Conservation (phyloP, 176 grass and related monocot species). For the Musa acuminata region DNA sequence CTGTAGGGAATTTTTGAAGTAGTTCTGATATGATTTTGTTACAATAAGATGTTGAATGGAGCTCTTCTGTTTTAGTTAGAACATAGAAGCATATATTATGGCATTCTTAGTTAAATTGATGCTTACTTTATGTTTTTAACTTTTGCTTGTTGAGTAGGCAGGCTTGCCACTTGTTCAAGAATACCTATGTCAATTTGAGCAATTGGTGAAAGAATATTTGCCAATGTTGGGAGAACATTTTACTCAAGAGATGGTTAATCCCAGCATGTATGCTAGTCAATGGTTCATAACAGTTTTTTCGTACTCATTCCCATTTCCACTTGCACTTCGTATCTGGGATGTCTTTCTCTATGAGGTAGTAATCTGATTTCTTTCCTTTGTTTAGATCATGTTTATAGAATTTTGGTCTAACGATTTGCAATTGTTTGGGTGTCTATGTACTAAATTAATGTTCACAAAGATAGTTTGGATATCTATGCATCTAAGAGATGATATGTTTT, state of each 20-base stretch:
- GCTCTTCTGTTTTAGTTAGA: constrained; percentile 14
- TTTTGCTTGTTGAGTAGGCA: constrained; percentile 41
- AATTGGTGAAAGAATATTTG: constrained; percentile 71
- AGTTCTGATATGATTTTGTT: not conserved
- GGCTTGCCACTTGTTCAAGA: constrained; percentile 84
- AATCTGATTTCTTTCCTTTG: constrained; percentile 16
- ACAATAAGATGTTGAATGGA: not conserved
- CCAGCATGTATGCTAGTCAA: constrained; percentile 96
- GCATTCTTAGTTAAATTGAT: not conserved
- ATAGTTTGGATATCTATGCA: not conserved
- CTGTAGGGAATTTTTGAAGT: too few relatives aligned
- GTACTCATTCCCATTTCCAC: constrained; percentile 81
- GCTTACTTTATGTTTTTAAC: not conserved
- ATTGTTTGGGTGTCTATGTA: too few relatives aligned
- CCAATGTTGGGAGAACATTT: constrained; percentile 86
- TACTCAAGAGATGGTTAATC: constrained; percentile 88
- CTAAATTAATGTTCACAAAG: not conserved
- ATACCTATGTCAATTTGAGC: constrained; percentile 79
- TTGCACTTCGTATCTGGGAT: constrained; percentile 92
- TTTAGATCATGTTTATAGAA: constrained; percentile 3
- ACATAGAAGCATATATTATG: not conserved
- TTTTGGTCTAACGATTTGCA: not conserved
- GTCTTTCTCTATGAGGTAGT: constrained; percentile 92
- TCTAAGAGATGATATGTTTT: not conserved
- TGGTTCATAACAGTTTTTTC: constrained; percentile 98